These are phyloP conservation scores for Hortaea sp. DNA, from an alignment of 2,329 filamentous ascomycete species.

Conservation along the genomic window DNA sequence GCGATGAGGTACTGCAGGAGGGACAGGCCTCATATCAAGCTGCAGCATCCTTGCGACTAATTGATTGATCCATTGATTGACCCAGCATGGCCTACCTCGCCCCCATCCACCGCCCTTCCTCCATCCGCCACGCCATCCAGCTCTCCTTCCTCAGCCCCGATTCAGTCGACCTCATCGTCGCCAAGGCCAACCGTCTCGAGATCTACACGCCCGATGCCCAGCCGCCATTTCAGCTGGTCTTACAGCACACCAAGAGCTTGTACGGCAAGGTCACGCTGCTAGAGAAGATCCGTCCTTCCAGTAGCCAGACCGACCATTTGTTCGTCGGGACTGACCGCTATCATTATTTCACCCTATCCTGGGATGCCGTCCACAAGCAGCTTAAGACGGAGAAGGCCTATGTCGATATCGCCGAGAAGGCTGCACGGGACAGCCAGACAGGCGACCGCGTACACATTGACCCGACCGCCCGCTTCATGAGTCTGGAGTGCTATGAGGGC, in stretches of 20 bases:
- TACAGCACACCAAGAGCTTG: constrained; percentile 60
- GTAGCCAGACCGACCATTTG: constrained; percentile 68
- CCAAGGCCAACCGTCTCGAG: constrained; percentile 77
- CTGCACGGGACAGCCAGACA: constrained; percentile 64
- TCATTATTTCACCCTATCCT: constrained; percentile 81
- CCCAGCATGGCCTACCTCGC: constrained; percentile 81
- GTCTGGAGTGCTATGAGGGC: constrained; percentile 58
- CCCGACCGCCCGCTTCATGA: constrained; percentile 60
- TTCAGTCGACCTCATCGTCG: constrained; percentile 74
- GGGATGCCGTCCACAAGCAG: constrained; percentile 53
- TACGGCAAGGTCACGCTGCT: constrained; percentile 84
- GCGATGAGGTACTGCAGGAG: too few species aligned
- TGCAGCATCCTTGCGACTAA: too few species aligned
- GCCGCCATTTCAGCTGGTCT: constrained; percentile 48
- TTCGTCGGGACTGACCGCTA: constrained; percentile 87
- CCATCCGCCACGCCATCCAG: constrained; percentile 78
- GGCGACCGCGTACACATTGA: constrained; percentile 78
- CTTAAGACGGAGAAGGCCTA: constrained; percentile 49
- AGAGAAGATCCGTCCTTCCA: constrained; percentile 64
- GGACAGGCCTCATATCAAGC: too few species aligned
- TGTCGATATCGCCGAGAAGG: constrained; percentile 51
- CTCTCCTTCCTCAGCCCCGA: constrained; percentile 63
- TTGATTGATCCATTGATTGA: not conserved
- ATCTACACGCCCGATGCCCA: constrained; percentile 54
- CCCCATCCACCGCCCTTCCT: constrained; percentile 85